Evolutionary conservation across 1,284 basidiomycete genomes (phyloP), one percentile per base, ranked within the genome.

Genomic region (Leucoagaricus sp.): DNA sequence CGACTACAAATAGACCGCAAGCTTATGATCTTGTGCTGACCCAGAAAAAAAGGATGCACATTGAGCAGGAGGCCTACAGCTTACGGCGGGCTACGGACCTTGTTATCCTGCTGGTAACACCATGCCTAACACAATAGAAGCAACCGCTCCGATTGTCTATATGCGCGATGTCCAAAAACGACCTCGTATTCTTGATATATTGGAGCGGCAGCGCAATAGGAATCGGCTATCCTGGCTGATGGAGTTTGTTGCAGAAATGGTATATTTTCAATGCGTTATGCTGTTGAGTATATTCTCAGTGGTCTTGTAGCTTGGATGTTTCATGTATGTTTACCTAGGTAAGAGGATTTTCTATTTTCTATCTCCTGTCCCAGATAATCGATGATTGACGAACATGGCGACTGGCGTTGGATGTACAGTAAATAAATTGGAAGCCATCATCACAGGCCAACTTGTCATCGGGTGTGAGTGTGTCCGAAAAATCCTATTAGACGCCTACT

Each of bases 201-300:
- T 53, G 44, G 52, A 47, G 41, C 25, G 21, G 13, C 33, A 19
- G 13, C 44, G 44, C 9, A 46, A 53, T 26, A 53, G 33, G 15
- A 38, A 10, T n/a, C 44, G 13, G 8, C 10, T 53, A 10, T 36
- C 21, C 26, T 53, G 52, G 51, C 21, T 45, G 17, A 44, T 44
- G 42, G 42, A 47, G 10, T 36, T 45, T 15, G 34, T 53, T n/a
- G 52, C 44, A 13, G 52, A 53, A 34, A 53, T 47, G 52, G 52
- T 53, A 21, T 17, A 23, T 29, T 10, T 19, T 17, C 12, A 19
- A 25, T 33, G 25, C 44, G 23, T 25, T 21, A 25, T n/a, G 13
- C 21, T 33, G 4, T 23, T 9, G 12, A 15, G 23, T 9, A 9
- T n/a, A 17, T 17, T n/a, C 38, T 51, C 19, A 23, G 23, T 25